Conservation (phyloP, 2,329 filamentous ascomycete species). For the Lomentospora prolificans region DNA sequence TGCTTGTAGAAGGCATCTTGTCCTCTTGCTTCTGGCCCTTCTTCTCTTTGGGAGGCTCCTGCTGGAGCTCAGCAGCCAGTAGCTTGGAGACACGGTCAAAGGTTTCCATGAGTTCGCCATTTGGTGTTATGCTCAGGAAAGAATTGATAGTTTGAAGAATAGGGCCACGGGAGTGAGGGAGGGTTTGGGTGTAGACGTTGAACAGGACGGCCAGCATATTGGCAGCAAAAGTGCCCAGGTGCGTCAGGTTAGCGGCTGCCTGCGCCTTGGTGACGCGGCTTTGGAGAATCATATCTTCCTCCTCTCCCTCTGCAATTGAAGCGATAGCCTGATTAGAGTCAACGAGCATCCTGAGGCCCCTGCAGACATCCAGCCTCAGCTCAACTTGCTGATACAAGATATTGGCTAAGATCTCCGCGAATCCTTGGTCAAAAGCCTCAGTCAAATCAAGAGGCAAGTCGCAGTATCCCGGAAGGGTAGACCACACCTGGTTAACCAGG, state of each 20-base stretch:
- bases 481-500: constrained; percentile 91
- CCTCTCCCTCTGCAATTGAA: constrained; percentile 50
- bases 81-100: constrained; percentile 80
- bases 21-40: constrained; percentile 51
- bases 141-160: constrained; percentile 93
- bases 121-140: constrained; percentile 79
- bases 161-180: constrained; percentile 82
- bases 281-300: constrained; percentile 67
- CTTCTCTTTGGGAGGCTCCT: constrained; percentile 46
- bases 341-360: constrained; percentile 73
- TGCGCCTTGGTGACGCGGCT: constrained; percentile 65
- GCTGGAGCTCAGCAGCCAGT: constrained; percentile 61
- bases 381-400: constrained; percentile 88
- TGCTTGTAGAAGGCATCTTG: constrained; percentile 82
- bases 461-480: constrained; percentile 86
- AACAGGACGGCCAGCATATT: constrained; percentile 96
- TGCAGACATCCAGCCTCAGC: constrained; percentile 77
- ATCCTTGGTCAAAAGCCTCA: constrained; percentile 71
- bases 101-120: constrained; percentile 70
- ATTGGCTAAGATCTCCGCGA: constrained; percentile 86
- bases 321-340: constrained; percentile 84
- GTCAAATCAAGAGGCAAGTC: constrained; percentile 75
- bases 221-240: constrained; percentile 68
- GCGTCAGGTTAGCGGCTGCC: constrained; percentile 71
- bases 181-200: constrained; percentile 95